Base-by-base conservation (phyloP, 2,329 filamentous ascomycete species). In the Exophiala aquamarina region DNA sequence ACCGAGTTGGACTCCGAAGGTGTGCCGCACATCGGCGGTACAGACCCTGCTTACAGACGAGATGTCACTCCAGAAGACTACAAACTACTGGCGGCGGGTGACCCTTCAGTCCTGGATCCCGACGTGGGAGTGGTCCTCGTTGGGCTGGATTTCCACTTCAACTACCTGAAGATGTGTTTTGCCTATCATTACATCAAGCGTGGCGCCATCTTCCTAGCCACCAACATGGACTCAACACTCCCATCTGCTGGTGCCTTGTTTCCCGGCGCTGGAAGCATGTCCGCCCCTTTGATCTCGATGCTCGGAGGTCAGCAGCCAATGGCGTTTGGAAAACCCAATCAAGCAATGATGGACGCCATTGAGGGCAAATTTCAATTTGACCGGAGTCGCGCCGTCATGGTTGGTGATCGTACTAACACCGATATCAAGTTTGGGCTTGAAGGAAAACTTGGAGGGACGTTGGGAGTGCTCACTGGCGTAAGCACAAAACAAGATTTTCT, bases 341-440 rank as follows among this genome's bases (percentile, higher is more conserved):
- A 95, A 73, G 92, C 92, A 3, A 98, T 98, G 93, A 95, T 98
- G 92, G 92, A 97, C 67, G 90, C 93, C 3, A 87, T 98, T 47
- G 92, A 97, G 74, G 92, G 92, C 49, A 95, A 95, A 69, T 96
- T 97, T 68, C 78, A 87, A 58, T 86, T 98, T 44, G 84, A 97
- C 66, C 81, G 91, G 29, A 81, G 77, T 50, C 83, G 83, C 59
- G 88, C 93, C 1, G 97, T 93, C 70, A 98, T 98, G 93, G 81
- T 98, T 34, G 93, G 93, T 5, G 93, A 98, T 67, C 79, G 93
- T 21, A 74, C 95, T 55, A 88, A 97, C 66, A 98, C 93, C 0
- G 93, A 98, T 69, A 97, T 98, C 65, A 84, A 87, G 66, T 98
- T 98, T 66, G 93, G 93, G 3, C 79, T 96, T 54, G 86, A 97